phyloP scores from a whole-genome alignment of 164 flowering plant genomes.

The Berberis vulgaris region DNA sequence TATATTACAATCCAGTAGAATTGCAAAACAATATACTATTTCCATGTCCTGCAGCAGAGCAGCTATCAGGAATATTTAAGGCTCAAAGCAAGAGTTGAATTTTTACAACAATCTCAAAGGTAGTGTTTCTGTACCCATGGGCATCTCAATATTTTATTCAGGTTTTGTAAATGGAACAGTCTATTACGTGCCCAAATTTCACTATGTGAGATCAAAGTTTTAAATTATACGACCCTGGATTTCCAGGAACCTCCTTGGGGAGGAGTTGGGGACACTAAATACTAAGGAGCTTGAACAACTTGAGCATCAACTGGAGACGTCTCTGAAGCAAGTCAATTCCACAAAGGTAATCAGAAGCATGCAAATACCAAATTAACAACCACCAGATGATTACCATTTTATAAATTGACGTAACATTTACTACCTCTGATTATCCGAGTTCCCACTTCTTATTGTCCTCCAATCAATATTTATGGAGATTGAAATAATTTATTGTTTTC shows the following conservation, averaged over 20 bases:
- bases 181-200: too few species aligned
- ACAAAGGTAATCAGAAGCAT: constrained; percentile 27
- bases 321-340: constrained; percentile 39
- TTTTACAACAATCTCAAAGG: constrained; percentile 44
- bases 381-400: too few species aligned
- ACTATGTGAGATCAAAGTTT: too few species aligned
- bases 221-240: neutral
- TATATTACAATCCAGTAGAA: too few species aligned
- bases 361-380: neutral
- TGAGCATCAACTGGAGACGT: constrained; percentile 37
- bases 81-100: constrained; percentile 42
- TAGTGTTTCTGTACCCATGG: neutral
- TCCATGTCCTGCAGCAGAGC: constrained; percentile 21
- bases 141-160: neutral
- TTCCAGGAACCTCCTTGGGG: constrained; percentile 43
- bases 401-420: too few species aligned
- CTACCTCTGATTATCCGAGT: too few species aligned
- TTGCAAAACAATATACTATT: neutral
- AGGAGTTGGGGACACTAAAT: constrained; percentile 38
- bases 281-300: constrained; percentile 49
- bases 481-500: too few species aligned
- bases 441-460: too few species aligned
- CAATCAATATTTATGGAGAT: too few species aligned
- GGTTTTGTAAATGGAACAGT: too few species aligned
- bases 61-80: constrained; percentile 42